Base-by-base conservation (phyloP, 2,329 filamentous ascomycete genomes). In the Phaeoacremonium minimum region DNA sequence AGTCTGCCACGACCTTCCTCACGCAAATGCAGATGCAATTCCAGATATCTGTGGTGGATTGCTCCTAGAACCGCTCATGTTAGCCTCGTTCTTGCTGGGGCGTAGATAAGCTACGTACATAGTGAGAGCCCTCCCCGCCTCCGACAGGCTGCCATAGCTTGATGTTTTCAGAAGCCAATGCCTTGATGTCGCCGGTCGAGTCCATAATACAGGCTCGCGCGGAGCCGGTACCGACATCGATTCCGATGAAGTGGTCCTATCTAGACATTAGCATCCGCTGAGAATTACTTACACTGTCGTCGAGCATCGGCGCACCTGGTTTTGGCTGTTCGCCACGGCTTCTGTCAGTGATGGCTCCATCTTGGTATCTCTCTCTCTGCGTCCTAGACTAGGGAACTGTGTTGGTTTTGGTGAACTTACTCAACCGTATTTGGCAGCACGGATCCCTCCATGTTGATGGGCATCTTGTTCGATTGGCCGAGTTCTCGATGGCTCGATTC, bases 31-130 rank as follows among this genome's bases (percentile, higher is more conserved):
- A 95, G 58, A 98, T 95, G 63, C 88, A 91, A 46, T 81, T 76
- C 93, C 93, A 98, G 55, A 98, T 98, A 61, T 98, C 87, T 34
- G 82, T 87, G 0, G 93, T 97, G 13, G 91, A 97, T 91, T 98
- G 93, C 70, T 98, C 93, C 89, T 70, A 40, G 22, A 9, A 26
- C 9, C 22, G 22, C 22, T n/a, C 9, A n/a, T 26, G 22, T 26
- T n/a, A 26, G 22, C 22, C 9, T 9, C 22, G 22, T 26, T n/a
- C 22, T 9, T 9, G 22, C n/a, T 9, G 9, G 9, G 22, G 9
- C 9, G 22, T 13, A 41, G 14, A 39, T 18, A 28, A 18, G 31
- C 14, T 33, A 52, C 74, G 32, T 65, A 85, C 83, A 63, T 89
- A 90, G 60, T 62, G 58, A 4, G 49, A 47, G 15, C 53, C 57